A percentile compares a stretch with the other conserved stretches of the same genome.
These are phyloP conservation scores for Mycena amicta DNA, from an alignment of 768 basidiomycete genomes.

Conservation along the genomic window DNA sequence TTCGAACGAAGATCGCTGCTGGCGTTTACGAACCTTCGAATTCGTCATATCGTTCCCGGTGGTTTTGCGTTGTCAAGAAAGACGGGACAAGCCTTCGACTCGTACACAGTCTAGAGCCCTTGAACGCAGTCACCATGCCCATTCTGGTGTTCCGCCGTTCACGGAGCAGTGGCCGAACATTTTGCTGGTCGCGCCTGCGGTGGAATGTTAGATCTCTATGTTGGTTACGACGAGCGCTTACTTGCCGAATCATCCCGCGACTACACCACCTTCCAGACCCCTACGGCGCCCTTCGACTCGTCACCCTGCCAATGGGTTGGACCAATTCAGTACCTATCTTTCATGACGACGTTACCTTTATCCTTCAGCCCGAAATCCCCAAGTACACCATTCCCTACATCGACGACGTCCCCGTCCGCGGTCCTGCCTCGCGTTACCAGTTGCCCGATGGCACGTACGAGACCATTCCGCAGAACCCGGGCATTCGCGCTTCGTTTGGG, in stretches of 20 bases:
- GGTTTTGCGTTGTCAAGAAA: conserved; percentile 4
- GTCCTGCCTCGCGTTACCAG: conserved; percentile 25
- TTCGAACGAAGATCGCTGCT: neutral
- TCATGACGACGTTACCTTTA: conserved; percentile 30
- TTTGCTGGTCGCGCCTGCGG: conserved; percentile 21
- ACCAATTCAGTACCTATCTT: conserved; percentile 24
- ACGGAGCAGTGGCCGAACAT: conserved; percentile 14
- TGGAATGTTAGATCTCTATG: conserved; percentile 24
- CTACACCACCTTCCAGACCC: conserved; percentile 35
- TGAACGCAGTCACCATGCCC: conserved; percentile 28
- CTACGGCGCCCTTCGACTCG: conserved; percentile 24
- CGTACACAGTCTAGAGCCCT: conserved; percentile 30
- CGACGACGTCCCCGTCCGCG: conserved; percentile 31
- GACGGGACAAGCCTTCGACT: conserved; percentile 17
- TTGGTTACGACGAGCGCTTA: conserved; percentile 29
- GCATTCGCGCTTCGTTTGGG: conserved; percentile 22
- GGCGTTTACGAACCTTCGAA: conserved; percentile 1
- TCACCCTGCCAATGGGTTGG: conserved; percentile 33
- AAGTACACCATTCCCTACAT: conserved; percentile 22
- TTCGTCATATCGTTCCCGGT: neutral
- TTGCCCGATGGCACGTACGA: conserved; percentile 20
- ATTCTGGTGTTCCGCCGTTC: conserved; percentile 24
- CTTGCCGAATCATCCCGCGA: conserved; percentile 29
- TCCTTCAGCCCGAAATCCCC: conserved; percentile 32
- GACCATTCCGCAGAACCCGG: conserved; percentile 26